Base-by-base conservation (phyloP, 768 basidiomycete species). In the Amanita polypyramis region DNA sequence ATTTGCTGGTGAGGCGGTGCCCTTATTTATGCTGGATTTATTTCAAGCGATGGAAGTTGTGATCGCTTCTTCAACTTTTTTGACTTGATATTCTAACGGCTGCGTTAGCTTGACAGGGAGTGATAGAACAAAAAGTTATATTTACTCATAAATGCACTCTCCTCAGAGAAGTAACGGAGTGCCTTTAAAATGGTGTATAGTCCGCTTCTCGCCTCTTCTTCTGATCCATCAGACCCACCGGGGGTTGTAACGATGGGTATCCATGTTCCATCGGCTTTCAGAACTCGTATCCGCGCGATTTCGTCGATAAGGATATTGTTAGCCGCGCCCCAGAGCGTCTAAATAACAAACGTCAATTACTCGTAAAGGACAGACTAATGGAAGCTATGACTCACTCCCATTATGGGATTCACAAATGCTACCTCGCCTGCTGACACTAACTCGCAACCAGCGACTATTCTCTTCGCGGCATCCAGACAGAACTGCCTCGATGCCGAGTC, bases 291-390 rank as follows among this genome's bases (percentile, higher is more conserved):
- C 25, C 68, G 60, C 35, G 66, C 67, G 36, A 76, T 67, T 55
- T 73, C 74, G 40, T 69, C 68, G 41, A 73, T 66, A 55, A 75
- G 68, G 27, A 74, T 65, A 39, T 67, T 62, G 53, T 70, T 72
- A 29, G 73, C 71, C 37, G 62, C 64, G 60, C 66, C 65, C 72
- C 73, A 75, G 7, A 75, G 57, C 3, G 69, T 71, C 72, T 74
- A 52, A 1, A 35, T 38, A 21, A 29, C 50, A 53, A 11, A 32
- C n/a, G 52, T 27, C 44, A 50, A 39, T 23, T n/a, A 43, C 35
- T 43, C 37, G 37, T 44, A 32, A 52, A 23, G 15, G 25, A 27
- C 7, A 48, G 43, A 45, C 54, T 47, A 38, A 49, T 33, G 54
- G 47, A 17, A n/a, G n/a, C 25, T 39, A 39, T n/a, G 23, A 68